Conservation (phyloP, 495 filamentous ascomycete genomes). For the Cladorrhinum samala region DNA sequence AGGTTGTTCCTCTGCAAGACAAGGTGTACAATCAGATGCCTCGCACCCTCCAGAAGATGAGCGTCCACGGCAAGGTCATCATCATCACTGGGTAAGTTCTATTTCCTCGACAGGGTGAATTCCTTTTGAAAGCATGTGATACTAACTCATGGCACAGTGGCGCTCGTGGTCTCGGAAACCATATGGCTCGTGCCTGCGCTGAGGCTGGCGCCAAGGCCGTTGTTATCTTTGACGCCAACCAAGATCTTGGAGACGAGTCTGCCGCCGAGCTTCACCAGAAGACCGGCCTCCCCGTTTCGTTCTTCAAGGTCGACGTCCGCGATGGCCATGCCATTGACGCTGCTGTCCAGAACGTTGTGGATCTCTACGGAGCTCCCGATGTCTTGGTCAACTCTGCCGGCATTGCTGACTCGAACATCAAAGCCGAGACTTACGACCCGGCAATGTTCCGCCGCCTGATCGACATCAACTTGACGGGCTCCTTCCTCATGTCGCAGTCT, state of each 20-base stretch:
- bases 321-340: constrained; percentile 56
- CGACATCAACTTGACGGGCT: constrained; percentile 70
- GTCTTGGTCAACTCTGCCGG: constrained; percentile 80
- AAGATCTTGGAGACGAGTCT: constrained; percentile 62
- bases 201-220: constrained; percentile 68
- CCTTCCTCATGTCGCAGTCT: constrained; percentile 62
- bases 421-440: constrained; percentile 48
- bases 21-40: constrained; percentile 45
- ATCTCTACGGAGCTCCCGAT: constrained; percentile 58
- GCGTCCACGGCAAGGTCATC: constrained; percentile 59
- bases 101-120: not conserved
- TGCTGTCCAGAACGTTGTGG: constrained; percentile 53
- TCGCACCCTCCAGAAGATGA: constrained; percentile 57
- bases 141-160: constrained; percentile 45
- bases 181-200: constrained; percentile 69
- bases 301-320: constrained; percentile 73
- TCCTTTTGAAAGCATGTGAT: not conserved
- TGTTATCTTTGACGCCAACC: constrained; percentile 67
- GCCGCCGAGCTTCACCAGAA: constrained; percentile 60
- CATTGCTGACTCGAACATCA: constrained; percentile 64
- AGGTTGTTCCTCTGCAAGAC: constrained; percentile 39
- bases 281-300: constrained; percentile 63
- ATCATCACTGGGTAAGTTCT: constrained; percentile 62
- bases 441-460: constrained; percentile 69
- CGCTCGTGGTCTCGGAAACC: constrained; percentile 67